These are phyloP conservation scores for Rhodotorula sp. DNA, from an alignment of 1,284 basidiomycete species.

Conservation along the genomic window DNA sequence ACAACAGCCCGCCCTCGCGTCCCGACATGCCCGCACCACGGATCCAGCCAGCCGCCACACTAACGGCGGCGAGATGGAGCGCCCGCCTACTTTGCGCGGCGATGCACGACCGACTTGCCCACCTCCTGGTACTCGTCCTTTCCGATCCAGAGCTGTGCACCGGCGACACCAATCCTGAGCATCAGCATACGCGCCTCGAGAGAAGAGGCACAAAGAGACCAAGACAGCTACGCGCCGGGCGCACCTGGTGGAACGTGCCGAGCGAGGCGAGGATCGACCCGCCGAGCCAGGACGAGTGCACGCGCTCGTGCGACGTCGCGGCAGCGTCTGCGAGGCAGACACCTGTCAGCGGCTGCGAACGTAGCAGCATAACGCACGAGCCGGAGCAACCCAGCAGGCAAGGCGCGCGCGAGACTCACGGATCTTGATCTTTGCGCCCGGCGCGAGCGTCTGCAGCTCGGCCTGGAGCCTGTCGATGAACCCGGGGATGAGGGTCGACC, in stretches of 20 bases:
- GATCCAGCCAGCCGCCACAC: too few relatives aligned
- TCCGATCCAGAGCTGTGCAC: conserved; percentile 44
- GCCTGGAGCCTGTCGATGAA: conserved; percentile 79
- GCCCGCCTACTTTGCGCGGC: conserved; percentile 16
- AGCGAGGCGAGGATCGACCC: conserved; percentile 88
- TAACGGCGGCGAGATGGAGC: background rate
- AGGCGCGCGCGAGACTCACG: conserved; percentile 57
- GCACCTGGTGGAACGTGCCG: conserved; percentile 86
- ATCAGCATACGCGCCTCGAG: background rate
- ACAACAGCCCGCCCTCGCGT: too few relatives aligned
- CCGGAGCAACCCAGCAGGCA: background rate
- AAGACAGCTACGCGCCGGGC: background rate
- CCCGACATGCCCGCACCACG: too few relatives aligned
- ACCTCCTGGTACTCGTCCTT: conserved; percentile 46
- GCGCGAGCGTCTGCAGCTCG: conserved; percentile 75
- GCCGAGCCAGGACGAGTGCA: conserved; percentile 88
- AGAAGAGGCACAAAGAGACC: background rate
- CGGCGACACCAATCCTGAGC: too few relatives aligned
- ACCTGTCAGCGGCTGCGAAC: too few relatives aligned
- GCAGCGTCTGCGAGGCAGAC: conserved; percentile 41
- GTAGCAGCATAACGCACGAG: background rate
- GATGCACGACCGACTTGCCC: conserved; percentile 33
- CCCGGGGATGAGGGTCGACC: conserved; percentile 81
- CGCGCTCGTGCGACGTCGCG: conserved; percentile 67
- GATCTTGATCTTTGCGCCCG: conserved; percentile 57